Conservation (phyloP, 1,284 basidiomycete species). For the Marasmius oreades region DNA sequence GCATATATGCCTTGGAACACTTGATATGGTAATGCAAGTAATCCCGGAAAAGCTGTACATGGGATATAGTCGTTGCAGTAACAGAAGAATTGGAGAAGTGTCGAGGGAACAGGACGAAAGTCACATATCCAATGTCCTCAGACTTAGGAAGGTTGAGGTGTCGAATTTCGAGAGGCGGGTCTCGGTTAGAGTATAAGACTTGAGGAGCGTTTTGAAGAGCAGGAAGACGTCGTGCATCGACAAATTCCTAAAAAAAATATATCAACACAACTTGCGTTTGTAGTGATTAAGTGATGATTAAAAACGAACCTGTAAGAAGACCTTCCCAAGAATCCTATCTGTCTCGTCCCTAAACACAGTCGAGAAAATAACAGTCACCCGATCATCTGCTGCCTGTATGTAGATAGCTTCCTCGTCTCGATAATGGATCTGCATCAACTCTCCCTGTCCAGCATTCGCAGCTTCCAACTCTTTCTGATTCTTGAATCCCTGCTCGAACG, state of each 20-base stretch:
- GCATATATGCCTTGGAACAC: slow-evolving; percentile 99
- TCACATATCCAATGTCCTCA: slow-evolving; percentile 97
- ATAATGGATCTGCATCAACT: slow-evolving; percentile 93
- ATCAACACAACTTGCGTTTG: background rate
- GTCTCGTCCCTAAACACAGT: slow-evolving; percentile 98
- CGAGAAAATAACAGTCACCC: slow-evolving; percentile 97
- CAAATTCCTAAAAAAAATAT: slow-evolving; percentile 79
- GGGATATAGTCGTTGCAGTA: slow-evolving; percentile 86
- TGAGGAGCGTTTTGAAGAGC: slow-evolving; percentile 97
- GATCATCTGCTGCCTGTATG: slow-evolving; percentile 88
- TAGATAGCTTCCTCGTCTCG: slow-evolving; percentile 97
- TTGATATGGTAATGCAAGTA: slow-evolving; percentile 99
- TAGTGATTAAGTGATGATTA: background rate
- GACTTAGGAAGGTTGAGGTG: slow-evolving; percentile 78
- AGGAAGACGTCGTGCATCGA: slow-evolving; percentile 92
- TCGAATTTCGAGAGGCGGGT: slow-evolving; percentile 94
- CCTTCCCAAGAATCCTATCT: slow-evolving; percentile 94
- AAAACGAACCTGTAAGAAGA: slow-evolving; percentile 88
- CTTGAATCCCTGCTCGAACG: slow-evolving; percentile 88
- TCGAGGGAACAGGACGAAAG: slow-evolving; percentile 96
- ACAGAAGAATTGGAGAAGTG: slow-evolving; percentile 83
- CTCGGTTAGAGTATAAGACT: slow-evolving; percentile 94
- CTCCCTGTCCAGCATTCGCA: slow-evolving; percentile 63
- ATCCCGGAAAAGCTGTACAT: slow-evolving; percentile 96
- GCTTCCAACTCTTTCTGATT: slow-evolving; percentile 85